Conservation (phyloP, 306 rosid genomes). For the Begonia loranthoides region DNA sequence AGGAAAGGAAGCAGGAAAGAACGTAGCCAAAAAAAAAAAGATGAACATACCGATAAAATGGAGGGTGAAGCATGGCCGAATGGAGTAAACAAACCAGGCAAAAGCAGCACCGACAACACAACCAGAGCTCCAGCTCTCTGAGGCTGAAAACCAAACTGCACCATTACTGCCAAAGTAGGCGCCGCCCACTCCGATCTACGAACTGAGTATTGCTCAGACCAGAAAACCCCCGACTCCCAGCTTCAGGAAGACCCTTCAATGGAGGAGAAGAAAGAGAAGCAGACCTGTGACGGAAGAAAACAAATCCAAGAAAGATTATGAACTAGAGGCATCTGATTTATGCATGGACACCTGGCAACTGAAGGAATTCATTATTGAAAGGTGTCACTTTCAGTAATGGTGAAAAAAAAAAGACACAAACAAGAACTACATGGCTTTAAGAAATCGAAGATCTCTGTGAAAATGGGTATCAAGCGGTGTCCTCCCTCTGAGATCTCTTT, state of each 20-base stretch:
- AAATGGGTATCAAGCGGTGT: slow-evolving; percentile 22
- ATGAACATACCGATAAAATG: slow-evolving; percentile 35
- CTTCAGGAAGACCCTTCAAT: slow-evolving; percentile 3
- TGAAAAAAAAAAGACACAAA: slow-evolving; percentile 7
- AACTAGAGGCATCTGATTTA: slow-evolving; percentile 21
- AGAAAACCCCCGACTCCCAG: not conserved
- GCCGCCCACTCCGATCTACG: slow-evolving; percentile 20
- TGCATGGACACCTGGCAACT: slow-evolving; percentile 35
- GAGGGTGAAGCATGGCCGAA: slow-evolving; percentile 45
- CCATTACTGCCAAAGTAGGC: slow-evolving; percentile 8
- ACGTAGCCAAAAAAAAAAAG: not conserved
- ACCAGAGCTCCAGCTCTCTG: slow-evolving; percentile 23
- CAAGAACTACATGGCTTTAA: not conserved
- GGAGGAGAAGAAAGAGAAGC: slow-evolving; percentile 5
- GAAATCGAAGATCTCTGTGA: slow-evolving; percentile 15
- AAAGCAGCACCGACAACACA: slow-evolving; percentile 35
- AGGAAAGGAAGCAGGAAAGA: not conserved
- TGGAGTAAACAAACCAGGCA: slow-evolving; percentile 54
- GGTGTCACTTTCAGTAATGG: slow-evolving; percentile 35
- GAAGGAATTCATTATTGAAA: slow-evolving; percentile 19
- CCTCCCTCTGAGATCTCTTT: not conserved
- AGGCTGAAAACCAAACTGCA: slow-evolving; percentile 23
- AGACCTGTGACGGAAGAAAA: not conserved
- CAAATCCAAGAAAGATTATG: slow-evolving; percentile 1
- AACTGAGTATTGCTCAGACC: slow-evolving; percentile 4